These are phyloP conservation scores for Barbarea vulgaris DNA, from an alignment of 345 rosid species.

Conservation along the genomic window DNA sequence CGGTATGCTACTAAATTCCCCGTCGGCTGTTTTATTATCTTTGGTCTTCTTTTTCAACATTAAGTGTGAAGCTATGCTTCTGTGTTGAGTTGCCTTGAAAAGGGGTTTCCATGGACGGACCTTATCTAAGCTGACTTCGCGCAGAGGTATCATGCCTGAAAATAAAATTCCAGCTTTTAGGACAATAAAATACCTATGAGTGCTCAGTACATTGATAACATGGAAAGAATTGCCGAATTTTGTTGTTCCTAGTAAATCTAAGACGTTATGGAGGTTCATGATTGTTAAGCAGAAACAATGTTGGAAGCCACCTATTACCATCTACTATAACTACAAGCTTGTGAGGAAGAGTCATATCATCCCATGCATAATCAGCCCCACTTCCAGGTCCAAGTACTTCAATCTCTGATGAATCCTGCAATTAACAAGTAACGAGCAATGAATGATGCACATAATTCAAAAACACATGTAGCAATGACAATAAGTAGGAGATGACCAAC, in stretches of 20 bases:
- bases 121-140: slow-evolving; percentile 91
- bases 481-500: slow-evolving; percentile 48
- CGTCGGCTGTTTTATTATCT: slow-evolving; percentile 46
- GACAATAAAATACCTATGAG: slow-evolving; percentile 19
- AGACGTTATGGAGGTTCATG: not conserved
- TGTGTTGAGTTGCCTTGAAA: slow-evolving; percentile 53
- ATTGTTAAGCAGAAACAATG: slow-evolving; percentile 14
- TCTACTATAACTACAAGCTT: slow-evolving; percentile 71
- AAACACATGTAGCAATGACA: slow-evolving; percentile 19
- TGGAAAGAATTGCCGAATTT: not conserved
- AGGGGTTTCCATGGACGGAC: slow-evolving; percentile 93
- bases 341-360: slow-evolving; percentile 86
- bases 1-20: slow-evolving; percentile 49
- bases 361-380: slow-evolving; percentile 82
- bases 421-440: slow-evolving; percentile 23
- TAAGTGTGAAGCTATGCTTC: slow-evolving; percentile 60
- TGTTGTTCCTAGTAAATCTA: slow-evolving; percentile 4
- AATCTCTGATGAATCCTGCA: slow-evolving; percentile 74
- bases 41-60: slow-evolving; percentile 45
- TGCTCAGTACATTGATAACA: slow-evolving; percentile 18
- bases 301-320: slow-evolving; percentile 51
- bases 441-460: slow-evolving; percentile 6
- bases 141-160: slow-evolving; percentile 64
- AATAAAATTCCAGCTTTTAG: slow-evolving; percentile 27
- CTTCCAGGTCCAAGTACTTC: slow-evolving; percentile 79